Evolutionary conservation across 495 filamentous ascomycete genomes (phyloP), one percentile per base, ranked within the genome.

Genomic region (Elasticomyces elasticus): DNA sequence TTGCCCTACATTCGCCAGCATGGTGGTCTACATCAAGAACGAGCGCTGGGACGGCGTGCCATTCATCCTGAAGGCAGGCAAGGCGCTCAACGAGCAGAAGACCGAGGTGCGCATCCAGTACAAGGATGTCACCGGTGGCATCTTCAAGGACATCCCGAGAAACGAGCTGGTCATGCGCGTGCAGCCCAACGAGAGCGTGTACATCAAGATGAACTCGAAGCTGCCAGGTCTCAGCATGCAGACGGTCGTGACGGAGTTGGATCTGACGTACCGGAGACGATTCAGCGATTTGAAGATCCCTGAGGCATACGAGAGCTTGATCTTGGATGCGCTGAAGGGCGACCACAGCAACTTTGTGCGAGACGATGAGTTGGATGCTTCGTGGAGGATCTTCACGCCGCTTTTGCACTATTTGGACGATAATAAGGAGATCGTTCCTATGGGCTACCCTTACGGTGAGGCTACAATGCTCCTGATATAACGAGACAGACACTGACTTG

Each of bases 151-250:
- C 63, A 99, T 97, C 60, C 94, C 94, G 47, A 86, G 94, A 46
- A 99, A 99, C 76, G 94, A 99, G 74, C 84, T 99, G 52, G 94
- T 99, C 62, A 95, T 99, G 74, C 89, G 94, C 56, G 94, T 99
- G 55, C 94, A 99, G 73, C 94, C 94, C 60, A 99, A 99, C 73
- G 94, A 99, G 76, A 91, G 85, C 63, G 89, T 99, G 59, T 99
- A 99, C 76, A 95, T 96, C 72, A 99, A 99, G 83, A 99, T 97
- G 94, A 99, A 99, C 83, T 96, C 90, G 10, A 99, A 99, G 77
- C 76, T 97, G 47, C 94, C 94, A 22, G 94, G 94, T 64, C 76
- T 99, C 65, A 96, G 88, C 73, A 99, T 96, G 92, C 94, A 99
- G 78, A 99, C 94, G 15, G 94, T 96, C 20, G 90, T 96, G 58